These are phyloP conservation scores for Blastomyces percursus DNA, from an alignment of 2,329 filamentous ascomycete species.

Conservation along the genomic window DNA sequence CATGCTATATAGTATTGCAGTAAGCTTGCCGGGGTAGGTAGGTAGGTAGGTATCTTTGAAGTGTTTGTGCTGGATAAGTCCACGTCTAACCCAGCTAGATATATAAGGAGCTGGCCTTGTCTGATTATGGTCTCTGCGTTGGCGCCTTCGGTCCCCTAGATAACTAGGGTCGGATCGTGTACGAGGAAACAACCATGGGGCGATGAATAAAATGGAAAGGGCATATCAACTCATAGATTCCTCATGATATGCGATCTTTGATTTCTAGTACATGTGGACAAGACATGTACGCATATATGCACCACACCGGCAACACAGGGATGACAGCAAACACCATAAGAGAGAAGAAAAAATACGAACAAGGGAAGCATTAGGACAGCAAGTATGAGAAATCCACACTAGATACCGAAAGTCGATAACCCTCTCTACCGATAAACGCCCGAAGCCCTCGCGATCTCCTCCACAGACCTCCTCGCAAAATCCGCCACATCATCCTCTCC, in stretches of 20 bases:
- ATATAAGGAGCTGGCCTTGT: background rate
- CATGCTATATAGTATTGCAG: too few species aligned
- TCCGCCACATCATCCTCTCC: background rate
- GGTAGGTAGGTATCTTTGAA: too few species aligned
- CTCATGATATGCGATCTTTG: background rate
- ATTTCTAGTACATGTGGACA: background rate
- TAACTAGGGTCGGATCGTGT: background rate
- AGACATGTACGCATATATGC: background rate
- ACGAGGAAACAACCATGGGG: background rate
- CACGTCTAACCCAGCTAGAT: background rate
- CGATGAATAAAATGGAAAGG: background rate
- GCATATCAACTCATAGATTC: background rate
- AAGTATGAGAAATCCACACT: background rate
- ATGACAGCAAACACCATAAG: background rate
- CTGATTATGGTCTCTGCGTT: background rate
- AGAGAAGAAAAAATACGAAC: background rate
- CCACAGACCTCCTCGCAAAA: conserved; percentile 8
- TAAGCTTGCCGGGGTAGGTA: too few species aligned
- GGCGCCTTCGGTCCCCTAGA: background rate
- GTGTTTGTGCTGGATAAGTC: background rate
- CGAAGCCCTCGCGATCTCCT: conserved; percentile 7
- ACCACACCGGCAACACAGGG: background rate
- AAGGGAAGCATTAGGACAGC: background rate
- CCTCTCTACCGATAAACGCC: conserved; percentile 4
- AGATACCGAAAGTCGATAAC: background rate